Conservation (phyloP, 371 early-diverging fungal species). For the Saksenaea vasiformis region DNA sequence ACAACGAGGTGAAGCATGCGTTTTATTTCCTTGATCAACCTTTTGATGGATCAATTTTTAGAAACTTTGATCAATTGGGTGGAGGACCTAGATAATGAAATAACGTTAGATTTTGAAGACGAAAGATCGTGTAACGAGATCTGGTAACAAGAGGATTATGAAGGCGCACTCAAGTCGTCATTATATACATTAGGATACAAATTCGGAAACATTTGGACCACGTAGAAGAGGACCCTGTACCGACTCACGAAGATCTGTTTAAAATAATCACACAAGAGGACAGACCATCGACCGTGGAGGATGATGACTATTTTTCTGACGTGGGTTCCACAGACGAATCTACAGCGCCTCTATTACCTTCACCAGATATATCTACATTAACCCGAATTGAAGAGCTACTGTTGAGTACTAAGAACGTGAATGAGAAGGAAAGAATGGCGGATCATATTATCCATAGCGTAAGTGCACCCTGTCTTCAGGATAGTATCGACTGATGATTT, state of each 20-base stretch:
- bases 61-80: constrained; percentile 84
- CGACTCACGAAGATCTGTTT: not conserved
- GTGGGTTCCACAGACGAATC: not conserved
- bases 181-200: not conserved
- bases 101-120: constrained; percentile 85
- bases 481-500: not conserved
- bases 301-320: too few species aligned
- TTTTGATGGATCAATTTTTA: constrained; percentile 19
- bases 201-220: not conserved
- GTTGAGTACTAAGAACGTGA: not conserved
- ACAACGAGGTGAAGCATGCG: constrained; percentile 61
- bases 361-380: not conserved
- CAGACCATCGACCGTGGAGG: not conserved
- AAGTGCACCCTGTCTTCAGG: not conserved
- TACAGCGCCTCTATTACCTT: not conserved
- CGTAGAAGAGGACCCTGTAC: too few species aligned
- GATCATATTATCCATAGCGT: not conserved
- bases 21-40: not conserved
- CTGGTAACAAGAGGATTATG: not conserved
- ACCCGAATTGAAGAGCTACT: not conserved
- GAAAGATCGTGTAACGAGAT: constrained; percentile 59
- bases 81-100: constrained; percentile 68
- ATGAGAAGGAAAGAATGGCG: not conserved
- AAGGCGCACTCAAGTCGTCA: not conserved
- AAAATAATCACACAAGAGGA: not conserved